Evolutionary conservation across 495 filamentous ascomycete species (phyloP).

Genomic region (Saxophila tyrrhenica): DNA sequence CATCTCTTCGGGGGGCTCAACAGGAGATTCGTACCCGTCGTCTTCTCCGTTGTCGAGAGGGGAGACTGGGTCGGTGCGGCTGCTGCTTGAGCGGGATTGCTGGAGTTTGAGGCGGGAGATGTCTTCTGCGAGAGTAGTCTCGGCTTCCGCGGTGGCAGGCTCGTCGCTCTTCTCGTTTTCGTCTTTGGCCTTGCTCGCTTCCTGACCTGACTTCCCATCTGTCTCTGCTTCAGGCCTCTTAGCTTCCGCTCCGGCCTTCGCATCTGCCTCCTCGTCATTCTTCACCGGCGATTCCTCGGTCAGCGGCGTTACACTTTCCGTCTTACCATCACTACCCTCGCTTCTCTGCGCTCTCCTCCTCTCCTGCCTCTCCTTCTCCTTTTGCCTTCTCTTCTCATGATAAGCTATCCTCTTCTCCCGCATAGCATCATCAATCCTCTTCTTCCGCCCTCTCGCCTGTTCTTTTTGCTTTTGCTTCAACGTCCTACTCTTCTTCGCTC

Average conservation of each 20-base stretch:
- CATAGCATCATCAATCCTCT: slow-evolving; percentile 11
- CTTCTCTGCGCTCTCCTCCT: not conserved
- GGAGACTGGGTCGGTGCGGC: not conserved
- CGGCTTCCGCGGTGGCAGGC: not conserved
- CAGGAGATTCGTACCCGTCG: slow-evolving; percentile 2
- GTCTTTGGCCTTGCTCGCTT: not conserved
- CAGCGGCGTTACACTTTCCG: not conserved
- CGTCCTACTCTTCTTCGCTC: slow-evolving; percentile 21
- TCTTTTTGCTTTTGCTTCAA: slow-evolving; percentile 22
- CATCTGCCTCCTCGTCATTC: not conserved
- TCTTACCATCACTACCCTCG: not conserved
- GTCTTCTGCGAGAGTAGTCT: not conserved
- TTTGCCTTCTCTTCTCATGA: not conserved
- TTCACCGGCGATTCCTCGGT: not conserved
- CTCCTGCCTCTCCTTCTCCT: not conserved
- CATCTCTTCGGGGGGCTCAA: slow-evolving; percentile 5
- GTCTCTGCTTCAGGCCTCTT: not conserved
- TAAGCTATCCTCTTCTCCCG: slow-evolving; percentile 4
- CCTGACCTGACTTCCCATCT: not conserved
- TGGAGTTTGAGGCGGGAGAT: not conserved
- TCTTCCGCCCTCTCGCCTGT: slow-evolving; percentile 16
- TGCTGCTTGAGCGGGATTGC: not conserved
- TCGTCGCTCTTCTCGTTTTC: not conserved
- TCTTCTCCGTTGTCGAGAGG: not conserved
- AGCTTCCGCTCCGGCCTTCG: not conserved